phyloP scores from a whole-genome alignment of 805 yeast species.

The Blastobotrys peoriensis region DNA sequence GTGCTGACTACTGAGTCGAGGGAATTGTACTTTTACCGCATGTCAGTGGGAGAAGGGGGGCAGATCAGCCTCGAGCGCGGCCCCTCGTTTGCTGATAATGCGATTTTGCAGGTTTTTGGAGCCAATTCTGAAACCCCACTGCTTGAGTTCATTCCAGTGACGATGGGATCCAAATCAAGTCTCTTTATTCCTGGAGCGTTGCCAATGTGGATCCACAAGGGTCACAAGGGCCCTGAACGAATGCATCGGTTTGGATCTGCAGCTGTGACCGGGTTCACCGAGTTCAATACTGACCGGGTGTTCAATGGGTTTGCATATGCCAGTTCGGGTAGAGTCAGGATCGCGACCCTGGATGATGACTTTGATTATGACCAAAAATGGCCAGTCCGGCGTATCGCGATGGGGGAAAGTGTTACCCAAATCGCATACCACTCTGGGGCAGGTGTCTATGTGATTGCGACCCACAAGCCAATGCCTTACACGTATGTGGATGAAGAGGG shows the following conservation, averaged over 20 bases:
- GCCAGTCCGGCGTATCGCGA: constrained; percentile 16
- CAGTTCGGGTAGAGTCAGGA: constrained; percentile 60
- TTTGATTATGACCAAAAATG: constrained; percentile 14
- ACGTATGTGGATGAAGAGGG: constrained; percentile 72
- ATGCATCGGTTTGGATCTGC: constrained; percentile 60
- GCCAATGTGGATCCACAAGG: constrained; percentile 64
- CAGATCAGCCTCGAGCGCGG: constrained; percentile 19
- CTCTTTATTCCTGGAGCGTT: constrained; percentile 69
- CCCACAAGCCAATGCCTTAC: constrained; percentile 53
- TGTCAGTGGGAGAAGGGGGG: constrained; percentile 44
- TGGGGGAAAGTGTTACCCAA: constrained; percentile 60
- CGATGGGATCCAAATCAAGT: constrained; percentile 48
- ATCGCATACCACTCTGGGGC: constrained; percentile 66
- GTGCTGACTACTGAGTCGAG: constrained; percentile 76
- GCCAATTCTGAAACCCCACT: constrained; percentile 32
- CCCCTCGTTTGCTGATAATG: background rate
- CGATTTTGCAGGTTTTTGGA: constrained; percentile 44
- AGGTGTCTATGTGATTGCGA: constrained; percentile 56
- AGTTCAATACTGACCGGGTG: constrained; percentile 36
- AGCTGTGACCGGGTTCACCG: constrained; percentile 44
- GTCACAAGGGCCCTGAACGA: constrained; percentile 56
- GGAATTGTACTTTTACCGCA: constrained; percentile 62
- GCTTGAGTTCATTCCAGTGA: constrained; percentile 61
- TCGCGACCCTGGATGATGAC: constrained; percentile 23
- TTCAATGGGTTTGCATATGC: constrained; percentile 59